Evolutionary conservation across 2,329 filamentous ascomycete genomes (phyloP), one percentile per base, ranked within the genome.

Genomic region (Epichloe coenophiala): DNA sequence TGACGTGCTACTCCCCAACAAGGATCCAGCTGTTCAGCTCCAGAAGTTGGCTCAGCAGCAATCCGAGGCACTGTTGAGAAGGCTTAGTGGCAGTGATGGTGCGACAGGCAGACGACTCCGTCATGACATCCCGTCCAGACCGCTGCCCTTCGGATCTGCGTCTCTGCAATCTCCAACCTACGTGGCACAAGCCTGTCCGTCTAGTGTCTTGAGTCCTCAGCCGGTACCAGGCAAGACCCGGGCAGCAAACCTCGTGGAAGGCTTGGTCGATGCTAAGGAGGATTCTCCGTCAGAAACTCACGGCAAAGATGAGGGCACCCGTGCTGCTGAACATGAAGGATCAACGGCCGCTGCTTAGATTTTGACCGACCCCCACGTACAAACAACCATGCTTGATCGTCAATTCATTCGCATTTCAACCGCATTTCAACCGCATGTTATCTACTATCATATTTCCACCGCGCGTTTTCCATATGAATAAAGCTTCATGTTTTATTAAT

Each of bases 1-100:
- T 79, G 77, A 80, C 73, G 58, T 71, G 60, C 63, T 73, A 54
- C 64, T 62, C 54, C 58, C 62, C 59, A 59, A 70, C 57, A 75
- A 88, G 84, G 83, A 90, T 68, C 86, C 86, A 53, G 68, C 75
- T 59, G 76, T 70, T 54, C 81, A 83, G 67, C 77, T 90, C 59
- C 80, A 85, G 64, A 81, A 84, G 66, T 73, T 89, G 56, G 81
- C 78, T 53, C 73, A 74, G 61, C 75, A 80, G 60, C 83, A 88
- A 67, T 80, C 77, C 50, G 77, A 82, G 58, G 71, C 77, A 50
- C 67, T 87, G 58, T 68, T 79, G 51, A 68, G 72, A 60, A 77
- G 69, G 61, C 68, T 83, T 27, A 71, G 70, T 43, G 65, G 61
- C 35, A 62, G 62, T 54, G 56, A 61, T 51, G 53, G 57, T 54